These are phyloP conservation scores for Solanum lignicaule DNA, from an alignment of 257 asterid species.

Conservation along the genomic window DNA sequence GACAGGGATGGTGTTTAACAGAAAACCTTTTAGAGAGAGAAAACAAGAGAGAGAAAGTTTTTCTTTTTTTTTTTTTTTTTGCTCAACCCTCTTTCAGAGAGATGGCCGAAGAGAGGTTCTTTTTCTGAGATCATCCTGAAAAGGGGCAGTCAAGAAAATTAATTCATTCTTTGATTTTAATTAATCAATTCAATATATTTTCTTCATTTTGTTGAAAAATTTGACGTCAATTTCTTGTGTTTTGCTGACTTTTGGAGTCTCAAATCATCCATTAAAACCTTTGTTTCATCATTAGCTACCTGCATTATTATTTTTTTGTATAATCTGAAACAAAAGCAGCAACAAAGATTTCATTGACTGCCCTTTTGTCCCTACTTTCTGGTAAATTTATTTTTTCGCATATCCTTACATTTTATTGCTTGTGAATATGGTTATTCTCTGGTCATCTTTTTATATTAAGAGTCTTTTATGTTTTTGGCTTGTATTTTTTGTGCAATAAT, in stretches of 20 bases:
- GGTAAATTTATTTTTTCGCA: slow-evolving; percentile 17
- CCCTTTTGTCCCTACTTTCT: slow-evolving; percentile 23
- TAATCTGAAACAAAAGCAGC: slow-evolving; percentile 4
- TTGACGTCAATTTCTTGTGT: neutral
- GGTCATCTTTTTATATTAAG: neutral
- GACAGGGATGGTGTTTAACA: slow-evolving; percentile 17
- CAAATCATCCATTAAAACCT: neutral
- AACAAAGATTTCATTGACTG: slow-evolving; percentile 14
- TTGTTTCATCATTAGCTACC: neutral
- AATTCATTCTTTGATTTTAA: neutral
- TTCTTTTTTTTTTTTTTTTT: neutral
- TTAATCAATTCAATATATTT: neutral
- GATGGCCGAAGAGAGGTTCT: slow-evolving; percentile 73
- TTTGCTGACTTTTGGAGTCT: neutral
- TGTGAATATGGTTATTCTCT: slow-evolving; percentile 24
- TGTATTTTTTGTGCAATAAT: slow-evolving; percentile 13
- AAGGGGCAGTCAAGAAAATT: slow-evolving; percentile 52
- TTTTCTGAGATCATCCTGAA: slow-evolving; percentile 85
- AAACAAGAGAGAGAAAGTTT: slow-evolving; percentile 17
- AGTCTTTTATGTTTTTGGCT: slow-evolving; percentile 5
- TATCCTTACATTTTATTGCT: slow-evolving; percentile 17
- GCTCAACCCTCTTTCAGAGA: slow-evolving; percentile 50
- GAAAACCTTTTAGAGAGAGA: slow-evolving; percentile 24
- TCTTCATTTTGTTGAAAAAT: neutral
- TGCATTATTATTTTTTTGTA: neutral